Conservation (phyloP, 352 stramenopile genomes). For the Phytopythium aichiense region DNA sequence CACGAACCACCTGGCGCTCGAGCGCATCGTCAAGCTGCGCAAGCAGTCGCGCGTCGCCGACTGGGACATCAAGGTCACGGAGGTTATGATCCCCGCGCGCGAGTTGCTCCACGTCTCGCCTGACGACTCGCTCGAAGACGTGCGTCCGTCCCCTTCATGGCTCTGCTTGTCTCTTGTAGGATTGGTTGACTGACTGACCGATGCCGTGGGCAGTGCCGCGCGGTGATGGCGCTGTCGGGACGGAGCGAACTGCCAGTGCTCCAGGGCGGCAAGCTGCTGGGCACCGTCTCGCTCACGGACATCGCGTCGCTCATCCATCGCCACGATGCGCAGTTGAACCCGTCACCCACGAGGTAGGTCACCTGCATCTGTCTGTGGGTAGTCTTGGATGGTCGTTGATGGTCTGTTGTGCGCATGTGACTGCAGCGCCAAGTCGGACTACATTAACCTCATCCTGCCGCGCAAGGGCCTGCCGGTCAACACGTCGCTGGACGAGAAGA, state of each 20-base stretch:
- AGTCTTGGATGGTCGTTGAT: not conserved
- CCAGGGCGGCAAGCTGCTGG: conserved; percentile 60
- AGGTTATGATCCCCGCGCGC: conserved; percentile 59
- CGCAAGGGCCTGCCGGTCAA: conserved; percentile 77
- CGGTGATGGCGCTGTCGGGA: conserved; percentile 71
- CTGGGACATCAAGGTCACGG: conserved; percentile 62
- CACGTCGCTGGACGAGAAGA: conserved; percentile 46
- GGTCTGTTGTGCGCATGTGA: conserved; percentile 8
- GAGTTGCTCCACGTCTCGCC: conserved; percentile 79
- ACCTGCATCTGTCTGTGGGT: not conserved
- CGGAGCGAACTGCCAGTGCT: conserved; percentile 66
- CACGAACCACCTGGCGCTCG: conserved; percentile 69
- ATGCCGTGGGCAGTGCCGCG: conserved; percentile 45
- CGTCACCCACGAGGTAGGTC: conserved; percentile 41
- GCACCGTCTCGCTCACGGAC: conserved; percentile 76
- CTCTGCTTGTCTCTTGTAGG: not conserved
- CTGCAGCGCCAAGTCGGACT: conserved; percentile 84
- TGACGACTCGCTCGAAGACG: conserved; percentile 67
- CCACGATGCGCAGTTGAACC: conserved; percentile 44
- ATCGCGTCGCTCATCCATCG: conserved; percentile 74
- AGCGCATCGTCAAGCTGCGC: conserved; percentile 56
- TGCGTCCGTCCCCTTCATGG: conserved; percentile 16
- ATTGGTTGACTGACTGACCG: not conserved
- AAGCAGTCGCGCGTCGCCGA: conserved; percentile 28
- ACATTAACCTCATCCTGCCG: conserved; percentile 84